A percentile compares a stretch with the other conserved stretches of the same genome.
Conservation (phyloP, 1,284 basidiomycete species). For the Tetrapyrgos nigripes region DNA sequence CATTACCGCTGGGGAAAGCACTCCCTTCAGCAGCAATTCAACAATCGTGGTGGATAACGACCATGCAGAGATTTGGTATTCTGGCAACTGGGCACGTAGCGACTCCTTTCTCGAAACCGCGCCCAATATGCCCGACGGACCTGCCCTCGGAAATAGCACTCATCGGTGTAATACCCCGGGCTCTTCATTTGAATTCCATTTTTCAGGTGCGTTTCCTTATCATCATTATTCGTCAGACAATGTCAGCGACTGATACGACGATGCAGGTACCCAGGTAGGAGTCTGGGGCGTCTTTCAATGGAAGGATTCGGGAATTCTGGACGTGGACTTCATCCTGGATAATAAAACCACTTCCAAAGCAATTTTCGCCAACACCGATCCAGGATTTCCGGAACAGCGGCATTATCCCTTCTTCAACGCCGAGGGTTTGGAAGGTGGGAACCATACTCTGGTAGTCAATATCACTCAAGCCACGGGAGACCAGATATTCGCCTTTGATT, state of each 20-base stretch:
- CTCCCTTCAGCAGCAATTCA: constrained; percentile 1
- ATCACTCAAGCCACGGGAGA: constrained; percentile 1
- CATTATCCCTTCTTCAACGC: constrained; percentile 1
- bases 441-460: constrained; percentile 2
- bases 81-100: not conserved
- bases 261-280: constrained; percentile 2
- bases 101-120: not conserved
- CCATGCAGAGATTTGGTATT: constrained; percentile 5
- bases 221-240: not conserved
- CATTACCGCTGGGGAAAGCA: constrained; percentile 1
- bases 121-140: not conserved
- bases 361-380: not conserved
- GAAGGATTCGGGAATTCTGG: not conserved
- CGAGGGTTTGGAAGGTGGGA: not conserved
- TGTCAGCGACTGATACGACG: not conserved
- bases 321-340: constrained; percentile 4
- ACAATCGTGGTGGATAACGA: constrained; percentile 6
- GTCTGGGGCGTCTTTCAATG: constrained; percentile 7
- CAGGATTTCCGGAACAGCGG: not conserved
- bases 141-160: constrained; percentile 5
- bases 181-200: constrained; percentile 1
- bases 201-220: constrained; percentile 1
- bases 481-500: constrained; percentile 9
- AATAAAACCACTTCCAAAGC: not conserved
- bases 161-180: not conserved